phyloP scores from a whole-genome alignment of 2,329 filamentous ascomycete species.

The Phoma sp. region DNA sequence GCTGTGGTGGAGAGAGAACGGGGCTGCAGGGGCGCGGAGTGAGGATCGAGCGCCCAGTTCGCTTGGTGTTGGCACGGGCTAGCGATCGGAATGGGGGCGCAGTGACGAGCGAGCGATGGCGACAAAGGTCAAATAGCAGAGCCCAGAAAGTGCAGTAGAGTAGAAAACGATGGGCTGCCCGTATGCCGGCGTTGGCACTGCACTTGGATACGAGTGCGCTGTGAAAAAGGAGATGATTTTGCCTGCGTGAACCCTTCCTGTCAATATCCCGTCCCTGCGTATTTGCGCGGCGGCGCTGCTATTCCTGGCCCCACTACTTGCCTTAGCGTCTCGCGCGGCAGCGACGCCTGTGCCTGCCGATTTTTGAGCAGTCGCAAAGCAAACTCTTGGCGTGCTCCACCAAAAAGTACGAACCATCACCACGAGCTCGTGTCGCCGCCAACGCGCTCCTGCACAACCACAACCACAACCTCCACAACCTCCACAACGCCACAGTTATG shows the following conservation, averaged over 20 bases:
- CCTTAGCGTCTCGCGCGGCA: slow-evolving; percentile 4
- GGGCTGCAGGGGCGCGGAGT: slow-evolving; percentile 29
- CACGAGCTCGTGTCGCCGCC: slow-evolving; percentile 4
- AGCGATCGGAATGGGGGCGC: slow-evolving; percentile 29
- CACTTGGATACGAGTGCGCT: neutral
- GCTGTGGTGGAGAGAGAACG: slow-evolving; percentile 29
- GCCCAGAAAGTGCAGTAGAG: neutral
- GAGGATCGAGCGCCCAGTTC: slow-evolving; percentile 24
- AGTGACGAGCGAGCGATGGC: slow-evolving; percentile 12
- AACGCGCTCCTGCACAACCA: slow-evolving; percentile 12
- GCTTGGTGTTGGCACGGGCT: slow-evolving; percentile 19
- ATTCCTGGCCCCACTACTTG: slow-evolving; percentile 11
- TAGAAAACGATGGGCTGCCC: no score
- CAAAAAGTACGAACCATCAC: slow-evolving; percentile 16
- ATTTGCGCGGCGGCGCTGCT: slow-evolving; percentile 10
- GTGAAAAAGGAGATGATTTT: slow-evolving; percentile 3
- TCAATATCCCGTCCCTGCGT: slow-evolving; percentile 14
- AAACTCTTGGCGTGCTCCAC: slow-evolving; percentile 20
- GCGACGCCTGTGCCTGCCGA: neutral
- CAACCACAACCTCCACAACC: slow-evolving; percentile 9
- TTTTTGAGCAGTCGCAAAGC: neutral
- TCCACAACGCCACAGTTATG: slow-evolving; percentile 61
- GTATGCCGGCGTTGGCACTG: neutral
- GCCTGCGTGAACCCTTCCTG: slow-evolving; percentile 15
- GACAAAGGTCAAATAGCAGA: slow-evolving; percentile 3